Conservation (phyloP, 2,329 filamentous ascomycete genomes). For the Pezicula neosporulosa region DNA sequence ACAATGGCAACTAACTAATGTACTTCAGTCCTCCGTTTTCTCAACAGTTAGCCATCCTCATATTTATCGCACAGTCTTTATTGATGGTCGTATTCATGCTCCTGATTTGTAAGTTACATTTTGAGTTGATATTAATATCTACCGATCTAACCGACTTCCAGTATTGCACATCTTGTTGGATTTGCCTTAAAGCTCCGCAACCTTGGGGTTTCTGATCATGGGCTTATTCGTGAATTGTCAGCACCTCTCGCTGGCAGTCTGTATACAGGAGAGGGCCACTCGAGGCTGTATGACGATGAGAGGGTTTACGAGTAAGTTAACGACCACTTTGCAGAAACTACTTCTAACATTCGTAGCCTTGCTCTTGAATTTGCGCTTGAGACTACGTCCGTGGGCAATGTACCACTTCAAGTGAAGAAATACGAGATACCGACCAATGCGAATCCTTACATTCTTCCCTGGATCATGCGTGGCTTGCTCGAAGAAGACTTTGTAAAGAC, state of each 20-base stretch:
- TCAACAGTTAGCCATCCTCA: constrained; percentile 84
- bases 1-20: constrained; percentile 15
- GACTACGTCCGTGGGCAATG: constrained; percentile 53
- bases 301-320: constrained; percentile 70
- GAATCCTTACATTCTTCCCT: constrained; percentile 90
- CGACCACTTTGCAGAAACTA: not conserved
- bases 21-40: constrained; percentile 71
- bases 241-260: constrained; percentile 85
- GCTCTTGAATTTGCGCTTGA: constrained; percentile 72
- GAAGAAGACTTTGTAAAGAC: constrained; percentile 89
- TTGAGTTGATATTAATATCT: not conserved
- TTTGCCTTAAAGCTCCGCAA: constrained; percentile 94
- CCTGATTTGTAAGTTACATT: constrained; percentile 70
- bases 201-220: constrained; percentile 87
- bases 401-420: constrained; percentile 47
- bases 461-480: constrained; percentile 89
- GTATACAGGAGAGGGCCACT: constrained; percentile 91
- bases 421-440: constrained; percentile 46
- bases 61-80: constrained; percentile 92
- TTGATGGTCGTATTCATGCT: constrained; percentile 87
- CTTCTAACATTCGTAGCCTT: constrained; percentile 40
- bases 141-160: constrained; percentile 20
- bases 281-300: constrained; percentile 85
- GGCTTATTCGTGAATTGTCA: constrained; percentile 85
- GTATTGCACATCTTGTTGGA: constrained; percentile 83